A percentile compares a stretch with the other conserved stretches of the same genome.
Conservation (phyloP, 2,329 filamentous ascomycete genomes). For the Talaromyces verruculosus region DNA sequence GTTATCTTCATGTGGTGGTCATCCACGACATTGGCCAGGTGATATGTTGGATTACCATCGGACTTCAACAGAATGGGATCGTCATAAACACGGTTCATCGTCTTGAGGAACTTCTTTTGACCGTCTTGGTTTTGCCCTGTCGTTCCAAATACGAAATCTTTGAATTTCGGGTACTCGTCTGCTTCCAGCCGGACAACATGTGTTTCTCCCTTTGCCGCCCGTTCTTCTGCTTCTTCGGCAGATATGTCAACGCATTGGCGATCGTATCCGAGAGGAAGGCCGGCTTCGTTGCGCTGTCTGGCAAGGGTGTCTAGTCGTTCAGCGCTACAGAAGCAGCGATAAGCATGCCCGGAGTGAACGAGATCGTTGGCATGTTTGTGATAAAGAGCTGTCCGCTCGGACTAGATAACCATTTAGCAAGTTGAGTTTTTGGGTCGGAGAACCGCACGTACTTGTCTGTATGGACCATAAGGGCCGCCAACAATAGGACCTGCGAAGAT, state of each 20-base stretch:
- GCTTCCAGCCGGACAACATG: slow-evolving; percentile 77
- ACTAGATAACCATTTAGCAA: slow-evolving; percentile 52
- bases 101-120: slow-evolving; percentile 39
- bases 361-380: slow-evolving; percentile 67
- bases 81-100: slow-evolving; percentile 59
- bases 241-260: slow-evolving; percentile 71
- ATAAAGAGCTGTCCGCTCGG: slow-evolving; percentile 75
- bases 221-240: slow-evolving; percentile 65
- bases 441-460: slow-evolving; percentile 63
- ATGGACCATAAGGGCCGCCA: slow-evolving; percentile 80
- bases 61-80: slow-evolving; percentile 90
- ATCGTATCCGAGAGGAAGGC: slow-evolving; percentile 63
- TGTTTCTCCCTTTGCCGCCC: slow-evolving; percentile 66
- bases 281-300: slow-evolving; percentile 59
- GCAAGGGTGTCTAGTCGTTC: slow-evolving; percentile 69
- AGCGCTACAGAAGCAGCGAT: slow-evolving; percentile 86
- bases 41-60: slow-evolving; percentile 92
- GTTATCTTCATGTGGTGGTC: slow-evolving; percentile 95
- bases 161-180: slow-evolving; percentile 64
- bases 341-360: slow-evolving; percentile 70
- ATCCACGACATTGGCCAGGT: slow-evolving; percentile 95
- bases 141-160: slow-evolving; percentile 76
- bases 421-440: not conserved
- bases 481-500: slow-evolving; percentile 67
- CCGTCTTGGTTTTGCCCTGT: slow-evolving; percentile 51